Evolutionary conservation across 2,329 filamentous ascomycete species (phyloP).

Genomic region (Verticillium nonalfalfae): DNA sequence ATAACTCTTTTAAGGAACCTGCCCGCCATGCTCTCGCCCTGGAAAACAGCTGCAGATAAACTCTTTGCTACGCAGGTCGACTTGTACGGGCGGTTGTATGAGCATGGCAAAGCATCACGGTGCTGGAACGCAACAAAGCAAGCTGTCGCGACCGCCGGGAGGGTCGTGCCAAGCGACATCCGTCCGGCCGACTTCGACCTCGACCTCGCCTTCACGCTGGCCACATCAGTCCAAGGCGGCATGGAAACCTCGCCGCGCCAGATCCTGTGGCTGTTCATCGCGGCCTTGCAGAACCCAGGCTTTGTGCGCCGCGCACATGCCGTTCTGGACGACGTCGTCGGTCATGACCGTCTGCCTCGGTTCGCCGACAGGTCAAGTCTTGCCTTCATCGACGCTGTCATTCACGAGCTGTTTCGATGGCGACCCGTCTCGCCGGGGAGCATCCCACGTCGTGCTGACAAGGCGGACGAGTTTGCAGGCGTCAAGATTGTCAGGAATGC

Average conservation of each 20-base stretch:
- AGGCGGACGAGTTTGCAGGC: conserved; percentile 27
- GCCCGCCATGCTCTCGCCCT: conserved; percentile 25
- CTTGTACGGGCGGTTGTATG: conserved; percentile 19
- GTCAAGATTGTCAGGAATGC: conserved; percentile 35
- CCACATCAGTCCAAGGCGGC: conserved; percentile 21
- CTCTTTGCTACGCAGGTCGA: conserved; percentile 20
- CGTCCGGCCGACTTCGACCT: conserved; percentile 14
- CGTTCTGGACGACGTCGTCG: conserved; percentile 33
- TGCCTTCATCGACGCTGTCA: conserved; percentile 33
- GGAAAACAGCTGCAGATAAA: conserved; percentile 23
- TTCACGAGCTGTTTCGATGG: conserved; percentile 39
- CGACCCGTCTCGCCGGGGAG: conserved; percentile 28
- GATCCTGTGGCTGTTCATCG: conserved; percentile 23
- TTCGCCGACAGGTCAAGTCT: conserved; percentile 30
- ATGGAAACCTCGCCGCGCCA: conserved; percentile 23
- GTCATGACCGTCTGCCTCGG: conserved; percentile 26
- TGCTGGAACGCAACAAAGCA: conserved; percentile 25
- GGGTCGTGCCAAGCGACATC: not conserved
- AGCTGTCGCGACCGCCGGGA: conserved; percentile 8
- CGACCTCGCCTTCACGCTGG: conserved; percentile 26
- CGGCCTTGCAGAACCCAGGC: conserved; percentile 14
- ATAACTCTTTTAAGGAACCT: conserved; percentile 33
- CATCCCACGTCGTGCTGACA: conserved; percentile 30
- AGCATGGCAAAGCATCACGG: conserved; percentile 10
- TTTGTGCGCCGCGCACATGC: conserved; percentile 23